Base-by-base conservation (phyloP, 2,329 filamentous ascomycete genomes). In the Colletotrichum tanaceti region DNA sequence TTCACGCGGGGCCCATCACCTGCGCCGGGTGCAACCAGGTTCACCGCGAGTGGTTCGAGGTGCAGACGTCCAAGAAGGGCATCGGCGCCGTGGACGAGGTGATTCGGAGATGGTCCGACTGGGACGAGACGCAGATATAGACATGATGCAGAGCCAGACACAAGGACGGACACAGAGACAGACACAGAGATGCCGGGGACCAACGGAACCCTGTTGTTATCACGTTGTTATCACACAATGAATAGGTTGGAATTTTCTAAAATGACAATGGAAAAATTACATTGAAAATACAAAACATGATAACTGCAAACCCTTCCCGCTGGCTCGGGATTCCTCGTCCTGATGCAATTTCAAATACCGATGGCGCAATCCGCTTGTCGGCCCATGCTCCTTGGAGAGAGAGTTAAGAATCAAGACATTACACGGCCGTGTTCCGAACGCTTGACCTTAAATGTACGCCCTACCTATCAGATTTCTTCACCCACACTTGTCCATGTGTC, bases 1-100 rank as follows among this genome's bases (percentile, higher is more conserved):
- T 89, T 70, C 81, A 88, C 69, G 79, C 81, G 63, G 80, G 89
- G 77, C 79, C 80, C 54, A 82, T 79, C 20, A 87, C 87, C 60
- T 99, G 96, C 75, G 84, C 84, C 5, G 86, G 89, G 1, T 99
- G 96, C 76, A 94, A 94, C 2, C 90, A 90, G 75, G 90, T 93
- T 74, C 96, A 99, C 79, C 85, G 91, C 60, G 96, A 99, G 81
- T 99, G 95, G 95, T 99, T 99, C 77, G 92, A 97, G 80, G 90
- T 98, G 1, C 89, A 93, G 70, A 92, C 93, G 0, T 90, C 84
- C 24, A 87, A 90, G 71, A 85, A 90, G 35, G 92, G 90, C 0
- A 85, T 98, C 3, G 87, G 85, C 69, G 85, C 87, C 81, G 83
- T 88, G 82, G 82, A 88, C 71, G 84, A 92, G 72, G 88, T 94